Percentiles rank a stretch among this genome's conserved stretches.
Evolutionary conservation across 2,329 filamentous ascomycete genomes (phyloP).

Genomic region (Penicillium sp.): DNA sequence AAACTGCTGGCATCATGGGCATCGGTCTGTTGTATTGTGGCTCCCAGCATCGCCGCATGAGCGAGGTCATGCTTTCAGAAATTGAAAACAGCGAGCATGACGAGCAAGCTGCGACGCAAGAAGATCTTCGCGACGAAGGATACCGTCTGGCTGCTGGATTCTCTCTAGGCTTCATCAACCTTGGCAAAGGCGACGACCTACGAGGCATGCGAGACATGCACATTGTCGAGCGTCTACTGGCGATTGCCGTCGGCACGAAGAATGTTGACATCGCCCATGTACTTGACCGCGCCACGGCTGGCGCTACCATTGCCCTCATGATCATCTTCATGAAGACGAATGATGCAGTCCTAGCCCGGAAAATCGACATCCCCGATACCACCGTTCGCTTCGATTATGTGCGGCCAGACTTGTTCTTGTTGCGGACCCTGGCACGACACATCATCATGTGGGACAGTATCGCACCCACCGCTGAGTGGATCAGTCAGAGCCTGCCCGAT

Average conservation of each 20-base stretch:
- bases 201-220: constrained; percentile 92
- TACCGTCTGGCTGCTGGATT: constrained; percentile 94
- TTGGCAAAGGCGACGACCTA: constrained; percentile 85
- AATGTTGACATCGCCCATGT: constrained; percentile 91
- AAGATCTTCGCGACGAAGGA: constrained; percentile 87
- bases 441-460: constrained; percentile 92
- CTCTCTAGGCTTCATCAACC: constrained; percentile 88
- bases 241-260: constrained; percentile 83
- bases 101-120: constrained; percentile 67
- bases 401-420: constrained; percentile 85
- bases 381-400: constrained; percentile 93
- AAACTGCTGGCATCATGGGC: constrained; percentile 96
- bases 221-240: constrained; percentile 82
- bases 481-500: constrained; percentile 70
- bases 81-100: constrained; percentile 86
- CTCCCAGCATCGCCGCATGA: constrained; percentile 97
- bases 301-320: constrained; percentile 85
- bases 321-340: constrained; percentile 98
- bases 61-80: constrained; percentile 97
- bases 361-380: constrained; percentile 91
- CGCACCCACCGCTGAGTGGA: constrained; percentile 71
- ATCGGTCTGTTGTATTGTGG: constrained; percentile 93
- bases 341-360: constrained; percentile 80
- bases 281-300: constrained; percentile 87
- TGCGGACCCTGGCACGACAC: constrained; percentile 86